Evolutionary conservation across 2,329 filamentous ascomycete genomes (phyloP).

Genomic region (Cercospora beticola): DNA sequence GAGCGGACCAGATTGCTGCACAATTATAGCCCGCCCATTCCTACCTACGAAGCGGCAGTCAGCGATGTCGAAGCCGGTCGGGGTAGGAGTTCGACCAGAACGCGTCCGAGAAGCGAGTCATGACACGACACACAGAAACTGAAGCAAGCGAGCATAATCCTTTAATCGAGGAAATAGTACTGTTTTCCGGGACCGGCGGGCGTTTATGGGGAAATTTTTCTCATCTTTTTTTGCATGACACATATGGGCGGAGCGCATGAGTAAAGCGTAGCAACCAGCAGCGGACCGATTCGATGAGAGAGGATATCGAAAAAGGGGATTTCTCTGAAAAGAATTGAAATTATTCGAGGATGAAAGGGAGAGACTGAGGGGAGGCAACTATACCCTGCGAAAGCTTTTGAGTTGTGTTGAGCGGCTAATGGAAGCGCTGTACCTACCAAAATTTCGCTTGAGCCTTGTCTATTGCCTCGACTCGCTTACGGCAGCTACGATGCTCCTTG

Average conservation of each 20-base stretch:
- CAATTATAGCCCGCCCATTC: constrained; percentile 63
- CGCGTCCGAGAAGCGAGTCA: constrained; percentile 21
- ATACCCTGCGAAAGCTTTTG: not conserved
- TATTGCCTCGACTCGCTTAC: not conserved
- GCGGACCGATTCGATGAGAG: not conserved
- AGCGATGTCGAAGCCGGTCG: constrained; percentile 31
- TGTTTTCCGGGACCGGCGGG: not conserved
- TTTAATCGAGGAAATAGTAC: not conserved
- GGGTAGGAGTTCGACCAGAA: constrained; percentile 31
- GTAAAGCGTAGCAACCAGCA: constrained; percentile 14
- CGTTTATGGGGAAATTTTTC: constrained; percentile 5
- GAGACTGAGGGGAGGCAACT: not conserved
- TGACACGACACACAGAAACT: constrained; percentile 14
- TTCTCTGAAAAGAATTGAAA: not conserved
- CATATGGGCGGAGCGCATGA: constrained; percentile 13
- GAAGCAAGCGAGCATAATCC: constrained; percentile 2
- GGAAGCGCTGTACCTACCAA: not conserved
- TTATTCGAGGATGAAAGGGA: not conserved
- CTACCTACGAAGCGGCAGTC: constrained; percentile 77
- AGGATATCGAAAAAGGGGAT: not conserved
- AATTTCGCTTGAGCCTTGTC: not conserved
- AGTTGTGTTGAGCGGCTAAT: not conserved
- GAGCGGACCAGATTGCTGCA: constrained; percentile 16
- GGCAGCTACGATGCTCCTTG: not conserved
- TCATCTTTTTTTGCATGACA: not conserved